Conservation (phyloP, 768 basidiomycete genomes). For the Suillus fuscotomentosus region DNA sequence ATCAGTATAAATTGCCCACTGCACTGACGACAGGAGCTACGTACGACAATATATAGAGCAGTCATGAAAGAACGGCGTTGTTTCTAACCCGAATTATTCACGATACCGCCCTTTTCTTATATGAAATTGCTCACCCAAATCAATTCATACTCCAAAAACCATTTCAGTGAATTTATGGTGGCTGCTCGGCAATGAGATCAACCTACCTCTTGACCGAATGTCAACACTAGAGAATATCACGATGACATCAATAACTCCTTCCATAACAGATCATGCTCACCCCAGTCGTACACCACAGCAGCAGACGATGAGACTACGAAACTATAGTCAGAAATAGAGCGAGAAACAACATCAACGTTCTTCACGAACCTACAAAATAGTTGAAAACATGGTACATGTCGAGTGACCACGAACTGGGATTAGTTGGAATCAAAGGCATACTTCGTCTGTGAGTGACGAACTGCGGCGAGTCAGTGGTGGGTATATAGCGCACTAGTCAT, state of each 20-base stretch:
- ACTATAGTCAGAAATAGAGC: neutral
- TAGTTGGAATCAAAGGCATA: neutral
- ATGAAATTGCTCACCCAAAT: neutral
- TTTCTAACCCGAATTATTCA: neutral
- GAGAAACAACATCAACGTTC: neutral
- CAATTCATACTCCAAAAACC: neutral
- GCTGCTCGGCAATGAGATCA: neutral
- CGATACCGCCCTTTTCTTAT: neutral
- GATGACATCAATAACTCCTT: neutral
- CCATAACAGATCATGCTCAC: neutral
- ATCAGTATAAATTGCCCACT: neutral
- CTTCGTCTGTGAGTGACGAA: neutral
- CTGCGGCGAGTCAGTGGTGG: neutral
- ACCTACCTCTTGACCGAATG: neutral
- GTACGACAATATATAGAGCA: neutral
- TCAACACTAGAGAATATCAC: neutral
- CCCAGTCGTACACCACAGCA: neutral
- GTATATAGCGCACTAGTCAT: neutral
- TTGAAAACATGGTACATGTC: neutral
- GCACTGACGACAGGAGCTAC: neutral
- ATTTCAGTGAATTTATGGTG: neutral
- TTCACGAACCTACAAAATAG: neutral
- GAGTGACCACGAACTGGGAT: neutral
- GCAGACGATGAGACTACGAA: neutral
- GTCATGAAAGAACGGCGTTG: neutral